Base-by-base conservation (phyloP, 192 early-diverging fungal species). In the Lobosporangium transversale region DNA sequence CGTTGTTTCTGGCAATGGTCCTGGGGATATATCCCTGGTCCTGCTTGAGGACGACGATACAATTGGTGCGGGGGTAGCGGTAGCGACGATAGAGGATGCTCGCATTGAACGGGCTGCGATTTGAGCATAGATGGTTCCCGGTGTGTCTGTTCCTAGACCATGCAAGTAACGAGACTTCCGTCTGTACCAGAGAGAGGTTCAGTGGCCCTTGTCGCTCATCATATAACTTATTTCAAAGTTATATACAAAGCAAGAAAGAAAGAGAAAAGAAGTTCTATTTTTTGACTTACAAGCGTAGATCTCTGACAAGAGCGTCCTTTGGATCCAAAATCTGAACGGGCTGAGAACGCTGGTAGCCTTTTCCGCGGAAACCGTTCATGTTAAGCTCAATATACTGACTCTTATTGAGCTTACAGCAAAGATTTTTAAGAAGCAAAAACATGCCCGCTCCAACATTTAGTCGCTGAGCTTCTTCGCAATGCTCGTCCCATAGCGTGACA, bases 401-500 rank as follows among this genome's bases (percentile, higher is more conserved):
- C 23, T 21, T 24, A 24, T 67, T 57, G 20, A 47, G 29, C 18
- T 67, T 76, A 4, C 49, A 56, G 5, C 1, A 3, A 8, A 76
- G 33, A 37, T 63, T 76, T 59, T 76, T 66, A 12, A 76, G 53
- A 23, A 50, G 29, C 7, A 67, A 32, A 24, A 52, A 23, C 14
- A 67, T 35, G 5, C 73, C 59, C 17, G 36, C 45, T 20, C 24
- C 17, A 8, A 76, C 33, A 9, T 49, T 30, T 7, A 67, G 20
- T 0, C 31, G 4, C 6, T 31, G 32, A 3, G 65, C 58, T 7
- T 18, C 27, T 0, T 48, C 17, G 7, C 26, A 30, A 40, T 76
- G 65, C 32, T 76, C 73, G 31, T 76, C 73, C 73, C 73, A 76
- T 1, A 76, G 51, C 1, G 73, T 76, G 2, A 67, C 54, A 1